Evolutionary conservation across 371 early-diverging fungal species (phyloP).

Genomic region (Mucor sp.): DNA sequence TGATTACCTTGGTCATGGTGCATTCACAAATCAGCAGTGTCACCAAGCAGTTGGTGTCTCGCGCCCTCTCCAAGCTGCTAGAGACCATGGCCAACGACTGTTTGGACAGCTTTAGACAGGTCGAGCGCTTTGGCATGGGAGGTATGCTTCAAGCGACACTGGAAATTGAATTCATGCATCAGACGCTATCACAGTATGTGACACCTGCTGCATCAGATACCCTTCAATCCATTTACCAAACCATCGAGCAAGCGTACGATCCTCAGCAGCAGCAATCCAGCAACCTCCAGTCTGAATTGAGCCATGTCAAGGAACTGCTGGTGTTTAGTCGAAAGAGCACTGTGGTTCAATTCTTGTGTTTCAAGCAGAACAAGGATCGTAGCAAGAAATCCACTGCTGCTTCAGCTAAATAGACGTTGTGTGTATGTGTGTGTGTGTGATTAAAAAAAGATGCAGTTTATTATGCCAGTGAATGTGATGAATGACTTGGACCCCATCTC

Average conservation of each 20-base stretch:
- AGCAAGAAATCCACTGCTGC: conserved; percentile 17
- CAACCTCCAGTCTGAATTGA: conserved; percentile 61
- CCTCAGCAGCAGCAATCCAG: conserved; percentile 54
- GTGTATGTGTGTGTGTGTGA: no score
- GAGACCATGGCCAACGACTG: conserved; percentile 77
- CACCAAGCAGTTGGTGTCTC: conserved; percentile 71
- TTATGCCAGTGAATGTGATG: not conserved
- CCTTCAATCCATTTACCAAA: conserved; percentile 68
- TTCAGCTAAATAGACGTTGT: not conserved
- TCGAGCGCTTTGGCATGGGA: conserved; percentile 85
- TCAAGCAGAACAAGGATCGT: conserved; percentile 61
- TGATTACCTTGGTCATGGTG: conserved; percentile 86
- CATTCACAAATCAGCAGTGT: conserved; percentile 88
- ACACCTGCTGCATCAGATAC: conserved; percentile 61
- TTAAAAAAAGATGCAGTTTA: not conserved
- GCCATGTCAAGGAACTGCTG: conserved; percentile 66
- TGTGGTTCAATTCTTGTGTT: conserved; percentile 77
- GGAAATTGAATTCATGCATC: conserved; percentile 86
- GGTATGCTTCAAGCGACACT: conserved; percentile 92
- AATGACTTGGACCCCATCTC: no score
- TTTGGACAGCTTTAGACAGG: conserved; percentile 72
- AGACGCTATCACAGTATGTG: conserved; percentile 73
- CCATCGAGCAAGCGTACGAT: conserved; percentile 68
- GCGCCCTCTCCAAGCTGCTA: conserved; percentile 74
- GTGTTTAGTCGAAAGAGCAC: conserved; percentile 70